Conservation (phyloP, 2,329 filamentous ascomycete genomes). For the Stagonosporopsis vannaccii region DNA sequence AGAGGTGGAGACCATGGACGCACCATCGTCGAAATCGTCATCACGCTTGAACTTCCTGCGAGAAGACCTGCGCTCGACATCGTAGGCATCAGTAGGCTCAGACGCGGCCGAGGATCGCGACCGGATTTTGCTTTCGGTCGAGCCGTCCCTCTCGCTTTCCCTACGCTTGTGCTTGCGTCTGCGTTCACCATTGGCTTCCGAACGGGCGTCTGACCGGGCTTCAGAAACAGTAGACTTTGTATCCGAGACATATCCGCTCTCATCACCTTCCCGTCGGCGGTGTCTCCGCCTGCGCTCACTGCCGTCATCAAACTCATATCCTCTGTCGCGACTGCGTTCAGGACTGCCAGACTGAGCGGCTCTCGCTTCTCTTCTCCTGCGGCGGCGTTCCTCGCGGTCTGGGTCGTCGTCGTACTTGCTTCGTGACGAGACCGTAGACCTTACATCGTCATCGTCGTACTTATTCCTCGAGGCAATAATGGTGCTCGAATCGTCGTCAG, state of each 20-base stretch:
- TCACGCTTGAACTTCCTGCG: constrained; percentile 52
- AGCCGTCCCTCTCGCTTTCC: constrained; percentile 43
- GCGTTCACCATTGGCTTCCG: constrained; percentile 46
- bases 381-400: constrained; percentile 41
- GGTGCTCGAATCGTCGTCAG: constrained; percentile 35
- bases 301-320: constrained; percentile 42
- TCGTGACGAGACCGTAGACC: constrained; percentile 31
- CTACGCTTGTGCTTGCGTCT: constrained; percentile 44
- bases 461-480: constrained; percentile 36
- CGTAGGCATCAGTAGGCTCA: constrained; percentile 51
- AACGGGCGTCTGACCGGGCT: constrained; percentile 45
- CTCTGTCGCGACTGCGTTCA: constrained; percentile 48
- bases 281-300: constrained; percentile 43
- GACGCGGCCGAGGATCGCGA: constrained; percentile 48
- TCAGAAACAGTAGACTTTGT: constrained; percentile 50
- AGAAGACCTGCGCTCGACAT: constrained; percentile 47
- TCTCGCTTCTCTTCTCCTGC: constrained; percentile 30
- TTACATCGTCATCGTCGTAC: constrained; percentile 30
- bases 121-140: constrained; percentile 34
- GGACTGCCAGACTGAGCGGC: constrained; percentile 26
- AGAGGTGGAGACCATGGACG: constrained; percentile 51
- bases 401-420: constrained; percentile 40
- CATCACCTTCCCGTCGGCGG: constrained; percentile 45
- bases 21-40: constrained; percentile 52
- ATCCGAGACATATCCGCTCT: constrained; percentile 51